phyloP scores from a whole-genome alignment of 257 asterid genomes.

The Mitragyna speciosa region DNA sequence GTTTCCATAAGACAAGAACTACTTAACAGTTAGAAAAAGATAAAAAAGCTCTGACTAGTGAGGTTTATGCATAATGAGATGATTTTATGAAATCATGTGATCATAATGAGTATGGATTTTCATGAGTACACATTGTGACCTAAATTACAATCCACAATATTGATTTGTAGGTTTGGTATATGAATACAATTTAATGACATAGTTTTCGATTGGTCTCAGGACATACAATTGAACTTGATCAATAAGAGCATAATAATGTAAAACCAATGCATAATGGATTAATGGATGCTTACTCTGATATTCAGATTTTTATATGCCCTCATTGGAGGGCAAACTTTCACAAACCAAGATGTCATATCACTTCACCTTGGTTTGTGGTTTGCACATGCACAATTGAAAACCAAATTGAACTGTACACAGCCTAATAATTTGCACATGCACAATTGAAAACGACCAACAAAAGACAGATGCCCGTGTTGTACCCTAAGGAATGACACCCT shows the following conservation, averaged over 20 bases:
- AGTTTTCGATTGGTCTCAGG: neutral
- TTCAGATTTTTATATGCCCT: neutral
- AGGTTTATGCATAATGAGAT: neutral
- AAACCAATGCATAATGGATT: neutral
- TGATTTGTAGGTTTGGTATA: neutral
- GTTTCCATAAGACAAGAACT: neutral
- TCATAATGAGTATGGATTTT: neutral
- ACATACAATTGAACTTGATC: no score
- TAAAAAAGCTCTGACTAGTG: neutral
- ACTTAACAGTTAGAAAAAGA: neutral
- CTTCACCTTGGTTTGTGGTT: no score
- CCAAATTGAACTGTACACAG: neutral
- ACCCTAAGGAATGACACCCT: neutral
- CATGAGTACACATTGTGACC: neutral
- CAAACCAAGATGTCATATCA: neutral
- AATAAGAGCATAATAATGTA: neutral
- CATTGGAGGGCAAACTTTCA: neutral
- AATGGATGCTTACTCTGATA: neutral
- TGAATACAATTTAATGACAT: neutral
- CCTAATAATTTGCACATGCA: neutral
- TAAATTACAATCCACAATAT: neutral
- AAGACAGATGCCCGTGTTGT: neutral
- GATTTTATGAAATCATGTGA: neutral
- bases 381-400: no score
- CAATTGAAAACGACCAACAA: neutral